Percentiles rank a stretch among this genome's conserved stretches.
Conservation (phyloP, 495 filamentous ascomycete species). For the Trichoderma reesei region DNA sequence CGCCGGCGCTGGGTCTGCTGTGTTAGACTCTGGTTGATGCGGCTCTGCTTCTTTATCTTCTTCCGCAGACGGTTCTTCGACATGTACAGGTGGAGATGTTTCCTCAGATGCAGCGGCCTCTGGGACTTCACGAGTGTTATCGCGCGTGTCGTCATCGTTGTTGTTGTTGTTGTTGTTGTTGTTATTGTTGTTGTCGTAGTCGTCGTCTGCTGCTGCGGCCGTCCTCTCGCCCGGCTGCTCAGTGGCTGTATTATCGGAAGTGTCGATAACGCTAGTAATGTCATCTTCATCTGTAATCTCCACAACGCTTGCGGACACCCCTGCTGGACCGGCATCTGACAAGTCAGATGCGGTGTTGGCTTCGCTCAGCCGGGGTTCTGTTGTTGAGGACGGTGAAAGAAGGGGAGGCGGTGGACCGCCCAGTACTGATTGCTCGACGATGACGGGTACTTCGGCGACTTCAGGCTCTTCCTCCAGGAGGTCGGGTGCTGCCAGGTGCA, state of each 20-base stretch:
- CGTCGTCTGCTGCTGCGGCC: not conserved
- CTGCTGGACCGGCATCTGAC: conserved; percentile 5
- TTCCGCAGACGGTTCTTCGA: not conserved
- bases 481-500: conserved; percentile 32
- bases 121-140: not conserved
- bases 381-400: conserved; percentile 2
- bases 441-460: conserved; percentile 32
- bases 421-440: conserved; percentile 29
- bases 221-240: not conserved
- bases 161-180: no score
- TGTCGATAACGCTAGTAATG: not conserved
- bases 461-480: conserved; percentile 31
- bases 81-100: not conserved
- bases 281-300: conserved; percentile 2
- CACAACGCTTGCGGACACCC: not conserved
- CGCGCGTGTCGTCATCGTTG: no score
- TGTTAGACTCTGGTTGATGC: not conserved
- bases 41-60: not conserved
- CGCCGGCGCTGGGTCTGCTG: not conserved
- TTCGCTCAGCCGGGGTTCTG: not conserved
- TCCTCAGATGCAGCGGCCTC: not conserved
- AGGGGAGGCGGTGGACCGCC: conserved; percentile 5
- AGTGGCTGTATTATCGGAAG: not conserved
- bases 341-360: not conserved
- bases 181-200: not conserved